A percentile compares a stretch with the other conserved stretches of the same genome.
Conservation (phyloP, 2,329 filamentous ascomycete species). For the Parafenestella ontariensis region DNA sequence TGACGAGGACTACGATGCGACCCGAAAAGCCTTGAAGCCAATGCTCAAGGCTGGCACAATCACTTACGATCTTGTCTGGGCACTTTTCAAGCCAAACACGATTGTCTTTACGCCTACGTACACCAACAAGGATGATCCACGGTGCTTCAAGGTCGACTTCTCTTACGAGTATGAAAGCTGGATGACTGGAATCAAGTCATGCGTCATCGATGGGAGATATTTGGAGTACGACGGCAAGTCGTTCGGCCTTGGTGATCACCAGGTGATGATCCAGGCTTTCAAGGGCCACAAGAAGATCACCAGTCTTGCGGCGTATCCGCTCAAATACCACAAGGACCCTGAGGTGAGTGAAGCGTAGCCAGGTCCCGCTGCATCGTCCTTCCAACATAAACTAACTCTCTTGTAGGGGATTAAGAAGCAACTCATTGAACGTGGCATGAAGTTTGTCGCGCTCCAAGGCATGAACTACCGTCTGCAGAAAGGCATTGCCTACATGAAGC, state of each 20-base stretch:
- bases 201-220: constrained; percentile 78
- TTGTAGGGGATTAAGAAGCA: constrained; percentile 63
- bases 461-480: constrained; percentile 84
- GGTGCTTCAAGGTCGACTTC: constrained; percentile 82
- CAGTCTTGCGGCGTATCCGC: constrained; percentile 76
- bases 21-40: constrained; percentile 80
- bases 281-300: constrained; percentile 84
- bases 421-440: constrained; percentile 81
- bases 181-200: constrained; percentile 73
- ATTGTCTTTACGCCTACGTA: constrained; percentile 80
- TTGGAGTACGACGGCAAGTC: constrained; percentile 88
- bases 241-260: constrained; percentile 77
- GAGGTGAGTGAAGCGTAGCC: constrained; percentile 37
- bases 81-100: constrained; percentile 85
- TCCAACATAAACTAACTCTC: constrained; percentile 1
- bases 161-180: constrained; percentile 74
- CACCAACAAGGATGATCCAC: constrained; percentile 75
- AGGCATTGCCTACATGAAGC: constrained; percentile 85
- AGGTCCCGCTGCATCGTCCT: neutral
- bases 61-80: constrained; percentile 89
- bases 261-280: constrained; percentile 75
- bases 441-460: constrained; percentile 80
- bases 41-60: constrained; percentile 83
- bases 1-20: constrained; percentile 80
- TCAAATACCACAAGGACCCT: constrained; percentile 80